A percentile compares a stretch with the other conserved stretches of the same genome.
phyloP scores from a whole-genome alignment of 2,329 filamentous ascomycete species.

The Microcyclospora pomicola region DNA sequence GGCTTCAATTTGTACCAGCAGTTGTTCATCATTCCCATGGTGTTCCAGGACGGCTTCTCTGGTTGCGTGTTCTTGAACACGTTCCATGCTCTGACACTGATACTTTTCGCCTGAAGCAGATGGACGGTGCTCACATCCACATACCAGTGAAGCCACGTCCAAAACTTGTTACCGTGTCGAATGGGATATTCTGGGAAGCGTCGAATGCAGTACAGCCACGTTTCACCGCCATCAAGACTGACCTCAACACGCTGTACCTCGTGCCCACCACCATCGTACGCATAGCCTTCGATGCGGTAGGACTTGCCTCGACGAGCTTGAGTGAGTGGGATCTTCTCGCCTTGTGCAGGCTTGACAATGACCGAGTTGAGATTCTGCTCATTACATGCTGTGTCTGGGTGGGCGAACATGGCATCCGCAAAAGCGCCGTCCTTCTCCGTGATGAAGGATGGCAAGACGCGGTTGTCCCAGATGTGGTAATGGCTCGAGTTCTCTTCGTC shows the following conservation, averaged over 20 bases:
- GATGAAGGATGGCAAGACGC: constrained; percentile 35
- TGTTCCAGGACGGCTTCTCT: constrained; percentile 33
- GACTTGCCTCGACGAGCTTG: constrained; percentile 26
- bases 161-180: constrained; percentile 40
- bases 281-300: constrained; percentile 35
- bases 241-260: constrained; percentile 38
- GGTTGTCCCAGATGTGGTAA: constrained; percentile 39
- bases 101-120: constrained; percentile 29
- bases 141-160: constrained; percentile 42
- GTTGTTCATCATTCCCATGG: constrained; percentile 44
- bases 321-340: constrained; percentile 29
- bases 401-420: constrained; percentile 33
- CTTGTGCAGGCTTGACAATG: constrained; percentile 33
- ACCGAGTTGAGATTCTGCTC: constrained; percentile 38
- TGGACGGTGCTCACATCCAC: constrained; percentile 35
- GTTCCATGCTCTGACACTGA: constrained; percentile 36
- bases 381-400: constrained; percentile 35
- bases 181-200: constrained; percentile 36
- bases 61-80: constrained; percentile 40
- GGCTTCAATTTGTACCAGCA: constrained; percentile 35
- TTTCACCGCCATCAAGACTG: constrained; percentile 33
- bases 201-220: constrained; percentile 37
- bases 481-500: constrained; percentile 29
- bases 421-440: constrained; percentile 36
- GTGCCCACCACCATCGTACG: constrained; percentile 38